Conservation (phyloP, 2,329 filamentous ascomycete genomes). For the Zelopaecilomyces penicillatus region DNA sequence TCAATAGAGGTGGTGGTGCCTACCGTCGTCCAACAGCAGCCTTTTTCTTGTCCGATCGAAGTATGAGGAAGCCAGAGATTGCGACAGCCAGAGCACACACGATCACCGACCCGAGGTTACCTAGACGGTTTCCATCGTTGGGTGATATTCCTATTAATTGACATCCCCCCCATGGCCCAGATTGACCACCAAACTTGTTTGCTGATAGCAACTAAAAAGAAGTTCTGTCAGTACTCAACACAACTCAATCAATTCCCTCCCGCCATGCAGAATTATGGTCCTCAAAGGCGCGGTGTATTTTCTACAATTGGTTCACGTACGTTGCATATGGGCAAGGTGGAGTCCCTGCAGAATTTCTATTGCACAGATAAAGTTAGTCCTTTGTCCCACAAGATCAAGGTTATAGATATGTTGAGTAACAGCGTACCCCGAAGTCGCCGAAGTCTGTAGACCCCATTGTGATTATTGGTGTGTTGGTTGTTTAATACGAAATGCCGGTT, state of each 20-base stretch:
- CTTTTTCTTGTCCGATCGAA: constrained; percentile 78
- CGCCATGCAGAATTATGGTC: background rate
- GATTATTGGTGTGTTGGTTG: constrained; percentile 12
- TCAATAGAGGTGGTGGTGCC: constrained; percentile 14
- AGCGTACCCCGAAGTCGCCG: constrained; percentile 49
- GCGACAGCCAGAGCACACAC: constrained; percentile 70
- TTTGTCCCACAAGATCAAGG: constrained; percentile 2
- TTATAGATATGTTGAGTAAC: background rate
- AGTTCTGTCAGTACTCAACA: background rate
- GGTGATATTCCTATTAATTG: constrained; percentile 67
- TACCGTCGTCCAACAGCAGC: constrained; percentile 91
- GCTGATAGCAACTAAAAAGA: constrained; percentile 36
- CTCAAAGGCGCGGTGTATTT: background rate
- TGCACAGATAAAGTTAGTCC: constrained; percentile 16
- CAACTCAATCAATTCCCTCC: background rate
- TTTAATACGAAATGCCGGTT: constrained; percentile 3
- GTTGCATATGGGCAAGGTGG: constrained; percentile 77
- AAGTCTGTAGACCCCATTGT: constrained; percentile 54
- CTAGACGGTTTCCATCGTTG: constrained; percentile 56
- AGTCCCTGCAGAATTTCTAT: constrained; percentile 76
- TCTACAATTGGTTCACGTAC: constrained; percentile 41
- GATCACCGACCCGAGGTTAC: constrained; percentile 89
- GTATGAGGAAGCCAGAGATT: constrained; percentile 57
- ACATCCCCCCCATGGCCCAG: constrained; percentile 60
- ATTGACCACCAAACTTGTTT: constrained; percentile 43